Percentiles rank a stretch among this genome's conserved stretches.
phyloP scores from a whole-genome alignment of 1,139 yeast genomes.

The Blastobotrys ciferrii region DNA sequence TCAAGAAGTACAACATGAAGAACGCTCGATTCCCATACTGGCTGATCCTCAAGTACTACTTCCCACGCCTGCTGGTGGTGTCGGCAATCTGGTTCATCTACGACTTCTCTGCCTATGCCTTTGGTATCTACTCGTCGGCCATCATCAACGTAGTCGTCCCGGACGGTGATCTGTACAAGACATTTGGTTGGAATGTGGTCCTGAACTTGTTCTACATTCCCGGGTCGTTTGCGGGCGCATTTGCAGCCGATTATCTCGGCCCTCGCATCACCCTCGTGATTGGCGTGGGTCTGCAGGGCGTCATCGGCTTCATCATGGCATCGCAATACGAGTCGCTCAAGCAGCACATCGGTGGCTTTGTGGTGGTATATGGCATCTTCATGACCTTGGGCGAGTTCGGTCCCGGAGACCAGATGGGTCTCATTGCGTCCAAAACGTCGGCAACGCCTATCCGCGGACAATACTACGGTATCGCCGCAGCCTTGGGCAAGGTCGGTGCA shows the following conservation, averaged over 20 bases:
- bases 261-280: slow-evolving; percentile 72
- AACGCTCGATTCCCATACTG: slow-evolving; percentile 59
- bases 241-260: slow-evolving; percentile 79
- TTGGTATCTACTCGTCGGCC: slow-evolving; percentile 75
- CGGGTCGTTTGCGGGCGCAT: slow-evolving; percentile 83
- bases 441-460: slow-evolving; percentile 89
- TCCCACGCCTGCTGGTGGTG: slow-evolving; percentile 73
- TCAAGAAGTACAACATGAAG: slow-evolving; percentile 68
- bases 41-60: slow-evolving; percentile 72
- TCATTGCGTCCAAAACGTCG: slow-evolving; percentile 80
- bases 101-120: slow-evolving; percentile 84
- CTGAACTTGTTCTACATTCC: slow-evolving; percentile 86
- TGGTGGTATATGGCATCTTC: slow-evolving; percentile 84
- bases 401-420: slow-evolving; percentile 89
- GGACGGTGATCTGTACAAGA: slow-evolving; percentile 60
- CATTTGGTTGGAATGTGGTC: slow-evolving; percentile 92
- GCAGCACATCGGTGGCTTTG: slow-evolving; percentile 69
- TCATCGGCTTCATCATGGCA: slow-evolving; percentile 85
- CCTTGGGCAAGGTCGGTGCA: slow-evolving; percentile 87
- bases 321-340: slow-evolving; percentile 57
- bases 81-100: slow-evolving; percentile 86
- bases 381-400: slow-evolving; percentile 88
- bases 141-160: slow-evolving; percentile 63
- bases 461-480: slow-evolving; percentile 89
- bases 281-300: slow-evolving; percentile 72